Conservation (phyloP, 495 filamentous ascomycete species). For the Talaromyces adpressus region DNA sequence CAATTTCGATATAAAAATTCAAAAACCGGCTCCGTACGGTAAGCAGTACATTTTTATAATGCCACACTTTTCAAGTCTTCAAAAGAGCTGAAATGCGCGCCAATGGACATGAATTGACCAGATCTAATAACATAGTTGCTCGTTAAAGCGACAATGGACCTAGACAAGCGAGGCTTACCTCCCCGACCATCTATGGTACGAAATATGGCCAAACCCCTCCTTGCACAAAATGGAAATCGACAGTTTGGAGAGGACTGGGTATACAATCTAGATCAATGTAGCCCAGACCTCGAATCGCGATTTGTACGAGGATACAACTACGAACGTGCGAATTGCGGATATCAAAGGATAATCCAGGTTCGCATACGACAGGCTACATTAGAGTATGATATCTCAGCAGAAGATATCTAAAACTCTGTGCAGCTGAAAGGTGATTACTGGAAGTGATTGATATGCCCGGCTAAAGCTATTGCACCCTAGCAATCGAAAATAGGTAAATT, state of each 20-base stretch:
- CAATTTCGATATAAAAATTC: neutral
- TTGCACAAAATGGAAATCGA: neutral
- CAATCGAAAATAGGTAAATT: neutral
- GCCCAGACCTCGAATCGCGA: neutral
- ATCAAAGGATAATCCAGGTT: neutral
- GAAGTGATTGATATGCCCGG: neutral
- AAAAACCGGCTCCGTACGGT: neutral
- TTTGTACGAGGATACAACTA: neutral
- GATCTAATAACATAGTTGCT: neutral
- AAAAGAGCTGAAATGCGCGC: neutral
- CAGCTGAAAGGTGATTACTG: slow-evolving; percentile 5
- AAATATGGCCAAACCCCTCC: neutral
- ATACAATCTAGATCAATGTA: slow-evolving; percentile 1
- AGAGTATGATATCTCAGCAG: neutral
- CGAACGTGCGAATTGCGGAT: neutral
- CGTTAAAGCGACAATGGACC: neutral
- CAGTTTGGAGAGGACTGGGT: neutral
- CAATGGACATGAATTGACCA: neutral
- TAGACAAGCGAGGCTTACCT: slow-evolving; percentile 1
- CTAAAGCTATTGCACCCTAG: neutral
- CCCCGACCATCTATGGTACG: neutral
- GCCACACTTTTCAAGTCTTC: neutral
- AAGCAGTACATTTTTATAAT: neutral
- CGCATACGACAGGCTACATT: slow-evolving; percentile 4
- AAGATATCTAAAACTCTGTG: neutral